A percentile compares a stretch with the other conserved stretches of the same genome.
Evolutionary conservation across 2,329 filamentous ascomycete species (phyloP).

Genomic region (Colletotrichum destructivum): DNA sequence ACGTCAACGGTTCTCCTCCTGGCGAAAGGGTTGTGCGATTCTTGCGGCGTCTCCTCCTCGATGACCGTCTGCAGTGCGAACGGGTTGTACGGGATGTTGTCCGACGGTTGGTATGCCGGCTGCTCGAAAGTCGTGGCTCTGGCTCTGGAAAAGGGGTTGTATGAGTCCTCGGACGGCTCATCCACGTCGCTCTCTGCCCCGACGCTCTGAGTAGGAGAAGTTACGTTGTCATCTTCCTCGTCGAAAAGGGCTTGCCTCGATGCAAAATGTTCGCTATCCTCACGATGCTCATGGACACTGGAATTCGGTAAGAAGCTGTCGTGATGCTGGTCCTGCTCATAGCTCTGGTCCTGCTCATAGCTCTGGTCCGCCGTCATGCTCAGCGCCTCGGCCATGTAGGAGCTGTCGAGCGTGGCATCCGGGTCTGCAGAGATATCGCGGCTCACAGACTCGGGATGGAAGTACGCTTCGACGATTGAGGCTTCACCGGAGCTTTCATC

Average conservation of each 20-base stretch:
- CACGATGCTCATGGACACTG: neutral
- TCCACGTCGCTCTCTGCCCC: constrained; percentile 18
- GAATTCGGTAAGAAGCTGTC: neutral
- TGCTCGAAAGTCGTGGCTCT: neutral
- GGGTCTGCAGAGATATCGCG: constrained; percentile 20
- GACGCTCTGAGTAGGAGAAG: constrained; percentile 32
- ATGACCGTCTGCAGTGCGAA: constrained; percentile 11
- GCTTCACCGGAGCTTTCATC: constrained; percentile 4
- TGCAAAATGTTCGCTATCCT: neutral
- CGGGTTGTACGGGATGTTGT: constrained; percentile 29
- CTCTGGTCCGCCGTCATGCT: constrained; percentile 15
- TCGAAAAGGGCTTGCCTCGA: constrained; percentile 18
- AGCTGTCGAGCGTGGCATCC: constrained; percentile 17
- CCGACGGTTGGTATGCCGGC: constrained; percentile 1
- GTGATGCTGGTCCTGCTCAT: neutral
- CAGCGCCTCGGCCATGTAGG: constrained; percentile 19
- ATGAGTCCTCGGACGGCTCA: neutral
- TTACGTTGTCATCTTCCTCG: constrained; percentile 3
- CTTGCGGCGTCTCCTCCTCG: neutral
- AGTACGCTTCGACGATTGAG: neutral
- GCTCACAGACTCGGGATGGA: constrained; percentile 3
- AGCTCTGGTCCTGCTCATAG: too few relatives aligned
- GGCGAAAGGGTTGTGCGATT: constrained; percentile 14
- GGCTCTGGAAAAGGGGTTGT: constrained; percentile 25
- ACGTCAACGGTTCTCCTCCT: neutral